Conservation (phyloP, 495 filamentous ascomycete genomes). For the Hyaloscypha bicolor region DNA sequence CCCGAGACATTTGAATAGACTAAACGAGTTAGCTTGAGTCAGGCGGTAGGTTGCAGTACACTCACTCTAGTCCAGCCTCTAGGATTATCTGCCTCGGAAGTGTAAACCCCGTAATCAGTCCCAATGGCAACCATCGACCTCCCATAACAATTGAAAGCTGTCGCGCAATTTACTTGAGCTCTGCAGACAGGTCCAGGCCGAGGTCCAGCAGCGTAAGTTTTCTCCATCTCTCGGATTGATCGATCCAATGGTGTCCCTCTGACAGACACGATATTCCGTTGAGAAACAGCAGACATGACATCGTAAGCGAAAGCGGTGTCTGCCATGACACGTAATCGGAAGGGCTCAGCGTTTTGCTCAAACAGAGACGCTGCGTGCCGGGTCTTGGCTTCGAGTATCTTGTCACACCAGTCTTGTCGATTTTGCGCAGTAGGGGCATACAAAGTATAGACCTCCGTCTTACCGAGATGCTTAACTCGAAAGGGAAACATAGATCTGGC, state of each 20-base stretch:
- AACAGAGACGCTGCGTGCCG: slow-evolving; percentile 85
- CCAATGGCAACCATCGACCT: slow-evolving; percentile 92
- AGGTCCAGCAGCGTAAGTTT: slow-evolving; percentile 63
- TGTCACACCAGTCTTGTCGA: slow-evolving; percentile 86
- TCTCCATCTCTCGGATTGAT: slow-evolving; percentile 86
- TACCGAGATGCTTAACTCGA: slow-evolving; percentile 94
- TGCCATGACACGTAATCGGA: slow-evolving; percentile 87
- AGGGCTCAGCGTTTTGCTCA: slow-evolving; percentile 94
- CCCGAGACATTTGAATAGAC: slow-evolving; percentile 71
- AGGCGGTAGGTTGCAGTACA: slow-evolving; percentile 20
- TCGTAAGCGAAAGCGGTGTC: slow-evolving; percentile 90
- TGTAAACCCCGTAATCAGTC: slow-evolving; percentile 91
- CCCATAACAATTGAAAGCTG: slow-evolving; percentile 79
- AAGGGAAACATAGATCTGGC: slow-evolving; percentile 92
- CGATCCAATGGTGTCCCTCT: slow-evolving; percentile 89
- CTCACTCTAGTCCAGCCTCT: slow-evolving; percentile 84
- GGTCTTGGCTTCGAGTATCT: slow-evolving; percentile 93
- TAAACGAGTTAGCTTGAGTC: slow-evolving; percentile 36
- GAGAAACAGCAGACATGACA: slow-evolving; percentile 43
- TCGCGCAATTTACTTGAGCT: slow-evolving; percentile 89
- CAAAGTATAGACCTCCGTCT: slow-evolving; percentile 78
- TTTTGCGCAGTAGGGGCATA: slow-evolving; percentile 76
- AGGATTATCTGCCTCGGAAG: slow-evolving; percentile 81
- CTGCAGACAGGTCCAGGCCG: slow-evolving; percentile 77
- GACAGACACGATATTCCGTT: slow-evolving; percentile 50